Conservation (phyloP, 257 asterid species). For the Nicotiana noctiflora region DNA sequence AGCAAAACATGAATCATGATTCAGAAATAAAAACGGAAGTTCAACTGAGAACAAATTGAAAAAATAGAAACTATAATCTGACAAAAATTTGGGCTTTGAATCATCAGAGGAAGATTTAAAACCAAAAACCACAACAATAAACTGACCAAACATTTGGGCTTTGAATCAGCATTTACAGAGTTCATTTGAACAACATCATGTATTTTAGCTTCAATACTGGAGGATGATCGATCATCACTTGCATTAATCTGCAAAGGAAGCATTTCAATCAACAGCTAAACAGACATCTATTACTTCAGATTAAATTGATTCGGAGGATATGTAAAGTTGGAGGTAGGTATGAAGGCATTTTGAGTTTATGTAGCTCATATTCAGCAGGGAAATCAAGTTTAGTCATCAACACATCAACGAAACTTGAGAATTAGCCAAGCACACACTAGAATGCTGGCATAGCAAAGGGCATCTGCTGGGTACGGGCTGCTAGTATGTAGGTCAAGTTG, state of each 20-base stretch:
- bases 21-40: background rate
- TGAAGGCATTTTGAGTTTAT: background rate
- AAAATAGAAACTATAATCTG: background rate
- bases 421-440: background rate
- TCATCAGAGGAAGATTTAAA: background rate
- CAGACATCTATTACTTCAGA: background rate
- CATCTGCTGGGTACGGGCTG: background rate
- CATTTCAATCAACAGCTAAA: slow-evolving; percentile 1
- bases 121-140: slow-evolving; percentile 2
- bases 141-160: slow-evolving; percentile 97
- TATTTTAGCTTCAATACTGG: slow-evolving; percentile 81
- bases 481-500: background rate
- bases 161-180: slow-evolving; percentile 80
- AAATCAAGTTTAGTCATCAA: background rate
- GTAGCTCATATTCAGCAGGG: slow-evolving; percentile 1
- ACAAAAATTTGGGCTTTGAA: slow-evolving; percentile 75
- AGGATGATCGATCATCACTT: slow-evolving; percentile 89
- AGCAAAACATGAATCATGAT: background rate
- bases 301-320: background rate
- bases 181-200: slow-evolving; percentile 91
- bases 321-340: background rate
- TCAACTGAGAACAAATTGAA: background rate
- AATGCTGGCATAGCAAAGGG: background rate
- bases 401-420: background rate
- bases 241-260: slow-evolving; percentile 78